Evolutionary conservation across 306 rosid species (phyloP), one percentile per base, ranked within the genome.

Genomic region (Acacia melanoxylon): DNA sequence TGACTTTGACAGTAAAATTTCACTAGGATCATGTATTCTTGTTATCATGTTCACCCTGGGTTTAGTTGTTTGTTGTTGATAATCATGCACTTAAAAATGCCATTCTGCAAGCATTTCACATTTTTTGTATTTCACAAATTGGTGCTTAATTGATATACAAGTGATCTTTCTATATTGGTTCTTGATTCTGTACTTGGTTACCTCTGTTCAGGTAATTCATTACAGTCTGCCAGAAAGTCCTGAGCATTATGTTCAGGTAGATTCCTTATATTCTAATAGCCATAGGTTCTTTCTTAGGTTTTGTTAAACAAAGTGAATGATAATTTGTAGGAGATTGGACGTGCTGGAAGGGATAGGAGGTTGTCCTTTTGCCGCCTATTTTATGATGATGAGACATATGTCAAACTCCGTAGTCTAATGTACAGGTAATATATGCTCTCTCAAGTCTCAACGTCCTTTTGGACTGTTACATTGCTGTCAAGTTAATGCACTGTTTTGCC

Each of bases 281-380:
- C 35, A 68, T 41, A 31, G 76, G 58, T 48, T 76, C 78, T 65
- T 79, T 87, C 68, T 4, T 76, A 62, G 76, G 59, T 48, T 83
- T 75, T 78, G 2, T 58, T 78, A 72, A 69, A 75, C 72, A 42
- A 63, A 63, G 70, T 72, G 61, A 82, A 80, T 84, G 45, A 44
- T 54, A 45, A 51, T 65, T 54, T 85, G 76, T 84, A 95, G 98
- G 99, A 95, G 79, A 93, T 92, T 52, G 99, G 96, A 58, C 95
- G 99, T 76, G 97, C 99, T 72, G 94, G 98, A 68, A 89, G 96
- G 84, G 98, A 95, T 89, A 98, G 97, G 80, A 89, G 97, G 86
- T 82, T 86, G 86, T 93, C 95, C 58, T 85, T 81, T 86, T 93
- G 99, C 86, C 98, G 93, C 89, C 89, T 95, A 20, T 92, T 91